Conservation (phyloP, 345 rosid genomes). For the Pugionium cornutum region DNA sequence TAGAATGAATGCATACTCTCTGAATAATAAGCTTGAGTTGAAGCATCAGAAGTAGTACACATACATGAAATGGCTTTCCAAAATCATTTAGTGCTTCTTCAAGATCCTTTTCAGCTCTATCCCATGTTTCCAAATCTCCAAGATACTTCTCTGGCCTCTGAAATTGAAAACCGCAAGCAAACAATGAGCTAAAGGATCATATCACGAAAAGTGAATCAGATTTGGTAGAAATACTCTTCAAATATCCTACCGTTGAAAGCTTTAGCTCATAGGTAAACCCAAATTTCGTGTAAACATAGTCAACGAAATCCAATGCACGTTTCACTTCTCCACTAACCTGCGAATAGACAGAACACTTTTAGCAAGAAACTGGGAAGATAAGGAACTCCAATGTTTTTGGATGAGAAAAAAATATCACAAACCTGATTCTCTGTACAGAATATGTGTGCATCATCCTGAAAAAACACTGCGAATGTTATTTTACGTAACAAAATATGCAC, state of each 20-base stretch:
- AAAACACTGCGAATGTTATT: background rate
- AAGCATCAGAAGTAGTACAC: background rate
- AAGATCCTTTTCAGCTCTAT: constrained; percentile 76
- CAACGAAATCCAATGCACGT: constrained; percentile 66
- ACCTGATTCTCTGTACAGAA: constrained; percentile 51
- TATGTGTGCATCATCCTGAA: constrained; percentile 85
- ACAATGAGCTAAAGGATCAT: constrained; percentile 9
- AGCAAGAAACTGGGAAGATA: background rate
- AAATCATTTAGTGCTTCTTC: constrained; percentile 61
- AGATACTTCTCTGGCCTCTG: constrained; percentile 50
- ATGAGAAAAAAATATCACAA: constrained; percentile 17
- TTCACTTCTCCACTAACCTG: constrained; percentile 80
- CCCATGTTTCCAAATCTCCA: constrained; percentile 76
- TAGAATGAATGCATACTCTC: constrained; percentile 5
- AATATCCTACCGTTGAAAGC: constrained; percentile 71
- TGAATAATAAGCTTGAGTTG: background rate
- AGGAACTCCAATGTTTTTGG: background rate
- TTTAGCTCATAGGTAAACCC: constrained; percentile 85
- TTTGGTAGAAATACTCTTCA: background rate
- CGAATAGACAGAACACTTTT: constrained; percentile 20
- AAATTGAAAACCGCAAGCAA: constrained; percentile 6
- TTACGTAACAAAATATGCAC: too few species aligned
- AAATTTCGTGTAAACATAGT: constrained; percentile 56
- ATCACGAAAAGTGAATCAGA: background rate
- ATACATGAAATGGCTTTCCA: constrained; percentile 80